Percentiles rank a stretch among this genome's conserved stretches.
Conservation (phyloP, 129 eudicot genomes). For the Centaurea solstitialis region DNA sequence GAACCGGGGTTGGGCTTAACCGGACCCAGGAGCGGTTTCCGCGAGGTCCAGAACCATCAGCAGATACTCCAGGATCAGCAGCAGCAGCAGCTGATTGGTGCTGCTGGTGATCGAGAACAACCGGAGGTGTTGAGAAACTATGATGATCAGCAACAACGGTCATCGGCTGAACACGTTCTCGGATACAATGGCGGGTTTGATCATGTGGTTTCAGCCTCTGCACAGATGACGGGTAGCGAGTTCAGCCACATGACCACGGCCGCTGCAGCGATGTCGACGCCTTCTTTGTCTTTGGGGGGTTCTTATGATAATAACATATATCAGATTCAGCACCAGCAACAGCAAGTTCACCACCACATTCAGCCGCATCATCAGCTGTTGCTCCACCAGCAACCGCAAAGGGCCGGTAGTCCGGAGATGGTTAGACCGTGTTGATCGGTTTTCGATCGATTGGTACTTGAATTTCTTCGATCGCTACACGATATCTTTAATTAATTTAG, state of each 20-base stretch:
- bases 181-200: conserved; percentile 29
- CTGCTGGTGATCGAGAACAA: conserved; percentile 14
- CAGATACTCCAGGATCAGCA: conserved; percentile 44
- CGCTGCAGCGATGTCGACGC: conserved; percentile 24
- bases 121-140: conserved; percentile 20
- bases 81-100: conserved; percentile 46
- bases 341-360: conserved; percentile 7
- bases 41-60: conserved; percentile 37
- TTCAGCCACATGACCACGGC: conserved; percentile 33
- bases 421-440: conserved; percentile 7
- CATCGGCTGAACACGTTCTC: conserved; percentile 11
- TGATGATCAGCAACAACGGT: conserved; percentile 20
- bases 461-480: not conserved
- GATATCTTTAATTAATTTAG: not conserved
- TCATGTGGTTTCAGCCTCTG: conserved; percentile 22
- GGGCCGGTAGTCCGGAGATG: conserved; percentile 16
- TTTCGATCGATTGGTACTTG: not conserved
- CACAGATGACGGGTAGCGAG: conserved; percentile 24
- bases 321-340: conserved; percentile 31
- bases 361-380: conserved; percentile 19
- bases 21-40: conserved; percentile 29
- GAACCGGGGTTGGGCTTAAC: conserved; percentile 52
- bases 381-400: conserved; percentile 32
- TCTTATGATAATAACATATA: conserved; percentile 32
- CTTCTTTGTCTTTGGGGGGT: conserved; percentile 38